Evolutionary conservation across 2,329 filamentous ascomycete genomes (phyloP), one percentile per base, ranked within the genome.

Genomic region (Fusarium nematophilum): DNA sequence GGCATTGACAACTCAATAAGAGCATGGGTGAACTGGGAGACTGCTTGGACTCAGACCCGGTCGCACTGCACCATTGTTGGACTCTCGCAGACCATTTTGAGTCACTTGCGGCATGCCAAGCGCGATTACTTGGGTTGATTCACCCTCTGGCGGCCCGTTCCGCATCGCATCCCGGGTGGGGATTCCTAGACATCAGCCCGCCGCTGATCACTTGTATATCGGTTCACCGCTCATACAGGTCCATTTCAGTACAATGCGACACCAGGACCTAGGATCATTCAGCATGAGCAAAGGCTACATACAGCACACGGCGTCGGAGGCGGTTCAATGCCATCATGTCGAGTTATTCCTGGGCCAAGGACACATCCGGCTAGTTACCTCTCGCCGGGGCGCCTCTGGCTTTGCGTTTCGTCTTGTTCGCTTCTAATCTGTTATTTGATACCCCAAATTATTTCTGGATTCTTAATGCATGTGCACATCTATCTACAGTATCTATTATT

Each of bases 341-440:
- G 17, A 34, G 18, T 14, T 17, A 31, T 29, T 29, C 43, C 44
- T 17, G 30, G 38, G 11, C 27, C 15, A 27, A 7, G 7, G 30
- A 43, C 33, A 31, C 26, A 46, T 44, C 38, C 29, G 13, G 14
- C 9, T 34, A 23, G n/a, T n/a, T n/a, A n/a, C n/a, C n/a, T 40
- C 46, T 30, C 23, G 43, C 17, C 26, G 34, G 34, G 56, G 45
- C 30, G 31, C 27, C 13, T 33, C 40, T 31, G 33, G 48, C 31
- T 39, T 25, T 18, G 29, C 37, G 33, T 49, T 53, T 42, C 38
- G 17, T 38, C 43, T 44, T 61, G 39, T 68, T 66, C 56, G 42
- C 64, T 69, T 70, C 66, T 66, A 55, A 27, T 43, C 30, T 66
- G 57, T 67, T 67, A 54, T 66, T 69, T 68, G 68, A 70, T 70